Evolutionary conservation across 2,329 filamentous ascomycete genomes (phyloP), one percentile per base, ranked within the genome.

Genomic region (Pestalotiopsis sp.): DNA sequence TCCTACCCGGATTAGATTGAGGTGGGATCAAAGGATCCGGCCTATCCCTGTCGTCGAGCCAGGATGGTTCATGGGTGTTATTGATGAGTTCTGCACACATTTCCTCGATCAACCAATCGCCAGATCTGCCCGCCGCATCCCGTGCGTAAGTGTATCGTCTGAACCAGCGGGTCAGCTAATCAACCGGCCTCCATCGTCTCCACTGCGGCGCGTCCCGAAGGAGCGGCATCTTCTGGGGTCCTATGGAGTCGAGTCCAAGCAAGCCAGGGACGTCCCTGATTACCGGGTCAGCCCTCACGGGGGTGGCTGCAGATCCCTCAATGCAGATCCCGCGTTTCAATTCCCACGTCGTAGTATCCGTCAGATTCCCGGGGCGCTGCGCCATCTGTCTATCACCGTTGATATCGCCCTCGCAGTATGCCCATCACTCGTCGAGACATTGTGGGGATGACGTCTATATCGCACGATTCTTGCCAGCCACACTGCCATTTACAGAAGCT

Each of bases 201-300:
- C 57, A 59, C 27, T 27, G 27, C 57, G 57, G 57, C 57, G 27
- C 57, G 57, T 59, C 57, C 57, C 57, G 57, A 27, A 13, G 57
- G 27, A 59, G 57, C 23, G 27, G 57, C 57, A 17, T 20, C 14
- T 13, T 27, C 23, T 59, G 57, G 57, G 57, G 57, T 20, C 14
- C 12, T 27, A 13, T 59, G 57, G 57, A 23, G 57, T 59, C 23
- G 57, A 59, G 57, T 52, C 45, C 57, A 59, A 59, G 11, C 23
- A 17, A 59, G 25, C 57, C 4, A 36, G 57, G 57, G 57, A 59
- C 27, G 57, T 59, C 57, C 57, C 57, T 59, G 57, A 59, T 59
- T 59, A 17, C 27, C 12, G 57, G 57, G 57, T 59, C 57, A 59
- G 57, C 57, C 45, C 7, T 52, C n/a, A n/a, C 17, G 17, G 14